phyloP scores from a whole-genome alignment of 2,329 filamentous ascomycete species.

The Pseudogymnoascus sp. region DNA sequence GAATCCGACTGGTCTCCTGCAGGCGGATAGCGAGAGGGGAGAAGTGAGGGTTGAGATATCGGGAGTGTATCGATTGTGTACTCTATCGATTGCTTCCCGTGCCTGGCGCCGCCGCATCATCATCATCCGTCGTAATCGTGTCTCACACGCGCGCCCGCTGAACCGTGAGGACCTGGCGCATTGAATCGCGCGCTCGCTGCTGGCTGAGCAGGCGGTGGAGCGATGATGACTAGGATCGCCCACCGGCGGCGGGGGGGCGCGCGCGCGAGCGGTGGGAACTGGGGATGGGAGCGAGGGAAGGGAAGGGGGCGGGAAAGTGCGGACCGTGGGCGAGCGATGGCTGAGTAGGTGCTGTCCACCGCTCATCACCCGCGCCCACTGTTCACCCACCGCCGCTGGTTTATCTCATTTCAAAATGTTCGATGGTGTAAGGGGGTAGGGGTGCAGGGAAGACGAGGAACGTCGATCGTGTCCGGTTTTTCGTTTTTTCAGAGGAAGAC shows the following conservation, averaged over 20 bases:
- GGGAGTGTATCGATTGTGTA: conserved; percentile 3
- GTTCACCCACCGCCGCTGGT: background rate
- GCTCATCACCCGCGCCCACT: background rate
- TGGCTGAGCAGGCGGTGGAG: background rate
- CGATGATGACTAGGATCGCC: background rate
- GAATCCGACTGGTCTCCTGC: background rate
- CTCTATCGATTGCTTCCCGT: conserved; percentile 1
- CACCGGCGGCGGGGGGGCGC: background rate
- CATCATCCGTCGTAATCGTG: background rate
- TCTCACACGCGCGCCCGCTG: background rate
- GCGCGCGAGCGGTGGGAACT: background rate
- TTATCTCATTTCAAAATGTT: background rate
- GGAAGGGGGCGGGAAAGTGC: background rate
- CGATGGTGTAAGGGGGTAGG: background rate
- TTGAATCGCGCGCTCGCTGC: background rate
- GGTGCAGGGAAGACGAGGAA: background rate
- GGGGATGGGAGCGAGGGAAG: background rate
- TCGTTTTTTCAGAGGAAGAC: background rate
- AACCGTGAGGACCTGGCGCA: background rate
- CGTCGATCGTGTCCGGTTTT: background rate
- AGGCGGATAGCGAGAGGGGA: background rate
- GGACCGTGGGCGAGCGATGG: background rate
- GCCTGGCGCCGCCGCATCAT: background rate
- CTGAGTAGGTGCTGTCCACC: background rate
- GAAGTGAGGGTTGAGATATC: background rate